phyloP scores from a whole-genome alignment of 2,329 filamentous ascomycete species.

The Cadophora sp. region DNA sequence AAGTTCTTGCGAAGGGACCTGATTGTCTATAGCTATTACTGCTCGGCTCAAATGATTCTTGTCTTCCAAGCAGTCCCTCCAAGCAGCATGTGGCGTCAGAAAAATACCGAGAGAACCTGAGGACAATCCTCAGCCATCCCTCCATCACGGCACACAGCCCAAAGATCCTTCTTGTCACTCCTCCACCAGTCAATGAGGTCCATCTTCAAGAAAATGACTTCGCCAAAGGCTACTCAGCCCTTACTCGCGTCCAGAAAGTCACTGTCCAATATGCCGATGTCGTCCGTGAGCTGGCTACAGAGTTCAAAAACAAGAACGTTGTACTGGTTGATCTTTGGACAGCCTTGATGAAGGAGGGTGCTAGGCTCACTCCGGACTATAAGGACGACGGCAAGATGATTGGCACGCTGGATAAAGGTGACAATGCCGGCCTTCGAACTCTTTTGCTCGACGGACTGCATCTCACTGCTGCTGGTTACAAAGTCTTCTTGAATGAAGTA shows the following conservation, averaged over 20 bases:
- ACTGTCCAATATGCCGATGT: constrained; percentile 71
- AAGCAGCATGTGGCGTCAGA: constrained; percentile 81
- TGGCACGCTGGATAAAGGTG: constrained; percentile 31
- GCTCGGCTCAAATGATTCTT: constrained; percentile 91
- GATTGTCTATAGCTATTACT: constrained; percentile 57
- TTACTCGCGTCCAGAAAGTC: constrained; percentile 63
- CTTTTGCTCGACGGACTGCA: constrained; percentile 42
- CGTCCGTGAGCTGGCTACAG: constrained; percentile 52
- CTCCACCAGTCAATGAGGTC: constrained; percentile 76
- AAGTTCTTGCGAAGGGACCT: constrained; percentile 8
- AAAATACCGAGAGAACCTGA: constrained; percentile 75
- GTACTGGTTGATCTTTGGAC: constrained; percentile 81
- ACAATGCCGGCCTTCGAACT: constrained; percentile 30
- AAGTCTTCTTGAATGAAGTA: constrained; percentile 38
- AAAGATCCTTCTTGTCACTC: constrained; percentile 78
- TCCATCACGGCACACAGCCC: constrained; percentile 72
- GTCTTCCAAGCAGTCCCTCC: constrained; percentile 65
- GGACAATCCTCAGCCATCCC: constrained; percentile 74
- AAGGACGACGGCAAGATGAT: constrained; percentile 24
- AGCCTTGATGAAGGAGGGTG: constrained; percentile 75
- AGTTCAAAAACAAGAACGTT: constrained; percentile 48
- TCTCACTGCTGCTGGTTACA: constrained; percentile 42
- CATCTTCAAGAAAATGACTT: constrained; percentile 45
- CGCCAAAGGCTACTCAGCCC: constrained; percentile 43
- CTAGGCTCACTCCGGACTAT: constrained; percentile 54